Evolutionary conservation across 108 stramenopile species (phyloP).

Genomic region (Cafeteria roenbergensis): DNA sequence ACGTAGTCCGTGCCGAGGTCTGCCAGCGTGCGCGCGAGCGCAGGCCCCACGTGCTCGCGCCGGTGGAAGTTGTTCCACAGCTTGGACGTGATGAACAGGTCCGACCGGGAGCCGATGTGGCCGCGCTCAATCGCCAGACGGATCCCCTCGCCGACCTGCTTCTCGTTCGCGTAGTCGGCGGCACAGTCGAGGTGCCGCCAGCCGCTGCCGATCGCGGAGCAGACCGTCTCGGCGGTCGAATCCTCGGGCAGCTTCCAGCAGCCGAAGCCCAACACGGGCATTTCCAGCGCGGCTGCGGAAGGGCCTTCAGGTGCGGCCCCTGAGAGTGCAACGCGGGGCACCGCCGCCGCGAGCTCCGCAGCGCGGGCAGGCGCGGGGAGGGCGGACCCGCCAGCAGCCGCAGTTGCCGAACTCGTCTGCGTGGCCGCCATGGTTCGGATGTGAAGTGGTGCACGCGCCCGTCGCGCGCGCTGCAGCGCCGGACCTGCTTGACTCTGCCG

Average conservation of each 20-base stretch:
- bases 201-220: conserved; percentile 57
- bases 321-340: too few relatives aligned
- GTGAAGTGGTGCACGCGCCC: too few relatives aligned
- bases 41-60: conserved; percentile 64
- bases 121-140: conserved; percentile 43
- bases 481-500: too few relatives aligned
- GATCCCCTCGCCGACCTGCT: conserved; percentile 68
- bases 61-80: conserved; percentile 85
- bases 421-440: too few relatives aligned
- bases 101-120: conserved; percentile 42
- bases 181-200: conserved; percentile 79
- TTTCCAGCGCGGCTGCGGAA: too few relatives aligned
- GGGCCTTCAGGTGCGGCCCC: too few relatives aligned
- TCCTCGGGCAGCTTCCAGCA: conserved; percentile 17
- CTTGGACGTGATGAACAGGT: conserved; percentile 73
- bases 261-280: conserved; percentile 14
- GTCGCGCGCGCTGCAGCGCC: too few relatives aligned
- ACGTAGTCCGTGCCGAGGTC: conserved; percentile 68
- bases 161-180: conserved; percentile 86
- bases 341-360: too few relatives aligned
- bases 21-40: conserved; percentile 40
- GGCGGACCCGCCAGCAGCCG: too few relatives aligned
- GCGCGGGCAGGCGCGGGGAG: too few relatives aligned
- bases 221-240: neutral
- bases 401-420: too few relatives aligned